phyloP scores from a whole-genome alignment of 2,329 filamentous ascomycete species.

The Fusarium virguliforme region DNA sequence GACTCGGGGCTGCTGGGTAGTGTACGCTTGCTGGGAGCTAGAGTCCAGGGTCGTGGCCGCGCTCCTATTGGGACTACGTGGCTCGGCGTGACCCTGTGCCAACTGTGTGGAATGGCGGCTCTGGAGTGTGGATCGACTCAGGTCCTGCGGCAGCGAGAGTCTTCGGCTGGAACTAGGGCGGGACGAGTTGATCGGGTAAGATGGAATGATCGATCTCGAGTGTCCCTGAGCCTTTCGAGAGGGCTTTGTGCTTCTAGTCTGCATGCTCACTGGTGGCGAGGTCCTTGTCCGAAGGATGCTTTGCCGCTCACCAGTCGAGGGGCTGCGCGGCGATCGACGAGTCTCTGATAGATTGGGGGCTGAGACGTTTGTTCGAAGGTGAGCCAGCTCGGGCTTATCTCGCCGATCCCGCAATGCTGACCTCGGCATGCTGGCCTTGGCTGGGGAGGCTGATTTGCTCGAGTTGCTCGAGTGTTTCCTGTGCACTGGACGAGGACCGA shows the following conservation, averaged over 20 bases:
- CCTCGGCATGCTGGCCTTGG: conserved; percentile 16
- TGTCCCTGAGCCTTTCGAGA: conserved; percentile 35
- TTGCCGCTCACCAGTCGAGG: conserved; percentile 32
- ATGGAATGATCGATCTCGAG: conserved; percentile 32
- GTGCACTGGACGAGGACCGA: conserved; percentile 14
- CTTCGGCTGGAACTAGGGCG: conserved; percentile 29
- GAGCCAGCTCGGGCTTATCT: conserved; percentile 38
- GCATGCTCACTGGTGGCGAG: conserved; percentile 62
- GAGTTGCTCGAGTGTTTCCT: conserved; percentile 25
- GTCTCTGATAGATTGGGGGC: conserved; percentile 50
- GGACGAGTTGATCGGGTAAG: conserved; percentile 31
- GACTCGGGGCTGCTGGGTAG: conserved; percentile 30
- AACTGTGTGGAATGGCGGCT: conserved; percentile 32
- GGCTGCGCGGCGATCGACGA: conserved; percentile 24
- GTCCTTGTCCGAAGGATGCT: conserved; percentile 54
- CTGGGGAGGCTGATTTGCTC: conserved; percentile 19
- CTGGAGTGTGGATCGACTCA: conserved; percentile 38
- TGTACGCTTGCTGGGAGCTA: conserved; percentile 26
- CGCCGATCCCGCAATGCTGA: conserved; percentile 13
- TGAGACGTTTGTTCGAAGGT: conserved; percentile 43
- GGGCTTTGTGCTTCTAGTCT: conserved; percentile 57
- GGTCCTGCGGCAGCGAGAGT: conserved; percentile 42
- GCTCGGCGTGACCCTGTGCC: conserved; percentile 30
- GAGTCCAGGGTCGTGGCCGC: conserved; percentile 21
- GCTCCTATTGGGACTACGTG: conserved; percentile 32